Evolutionary conservation across 2,329 filamentous ascomycete species (phyloP), one percentile per base, ranked within the genome.

Genomic region (Trichoderma semiorbis): DNA sequence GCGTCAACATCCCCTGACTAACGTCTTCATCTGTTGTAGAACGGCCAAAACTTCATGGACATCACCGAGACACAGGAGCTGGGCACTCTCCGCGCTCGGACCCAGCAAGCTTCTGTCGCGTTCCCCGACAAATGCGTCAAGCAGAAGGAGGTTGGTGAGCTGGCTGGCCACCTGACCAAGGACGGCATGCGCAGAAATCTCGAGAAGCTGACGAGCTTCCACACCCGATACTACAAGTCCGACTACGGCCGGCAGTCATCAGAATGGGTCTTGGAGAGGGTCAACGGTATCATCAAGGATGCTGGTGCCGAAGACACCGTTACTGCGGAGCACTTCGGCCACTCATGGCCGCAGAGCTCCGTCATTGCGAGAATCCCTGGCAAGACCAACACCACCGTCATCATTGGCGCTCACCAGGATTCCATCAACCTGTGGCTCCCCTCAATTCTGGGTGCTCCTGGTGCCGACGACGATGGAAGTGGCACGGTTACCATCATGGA

Each of bases 401-500:
- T 98, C 21, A 91, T 98, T 75, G 95, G 95, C 67, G 94, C 95
- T 1, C 95, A 98, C 81, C 95, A 97, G 80, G 95, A 98, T 81
- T 97, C 93, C 77, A 97, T 97, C 83, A 98, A 98, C 82, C 86
- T 97, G 60, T 97, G 94, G 84, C 83, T 97, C 14, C 95, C 95
- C 1, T 93, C 92, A 3, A 85, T 97, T 43, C 87, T 98, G 39
- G 89, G 92, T 16, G 95, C 95, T 0, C 95, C 95, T 0, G 95
- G 95, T 60, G 95, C 95, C n/a, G 96, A 98, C 76, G 95, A 98
- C 76, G 95, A 98, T 79, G 95, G 95, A 74, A 94, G 92, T 76
- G 94, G 94, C 71, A 96, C 94, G 2, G 94, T 98, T 24, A 98
- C 95, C 11, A 98, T 97, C 76, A 89, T 98, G 68, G 95, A 99